Conservation (phyloP, 345 rosid genomes). For the Passiflora organensis region DNA sequence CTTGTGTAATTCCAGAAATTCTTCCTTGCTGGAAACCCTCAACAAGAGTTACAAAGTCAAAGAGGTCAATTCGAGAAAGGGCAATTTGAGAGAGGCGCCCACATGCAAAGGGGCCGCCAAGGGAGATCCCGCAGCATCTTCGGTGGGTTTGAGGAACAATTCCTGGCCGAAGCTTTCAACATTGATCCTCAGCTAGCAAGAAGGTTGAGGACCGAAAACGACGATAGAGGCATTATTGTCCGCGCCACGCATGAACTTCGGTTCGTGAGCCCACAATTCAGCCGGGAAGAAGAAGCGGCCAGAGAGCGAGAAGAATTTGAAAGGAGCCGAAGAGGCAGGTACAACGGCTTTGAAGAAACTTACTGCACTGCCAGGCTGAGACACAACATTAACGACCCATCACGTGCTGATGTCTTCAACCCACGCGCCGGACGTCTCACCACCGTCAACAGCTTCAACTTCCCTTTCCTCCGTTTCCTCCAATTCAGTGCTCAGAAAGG, state of each 20-base stretch:
- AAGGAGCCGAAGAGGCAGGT: neutral
- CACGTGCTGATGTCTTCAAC: conserved; percentile 47
- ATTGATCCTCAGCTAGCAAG: conserved; percentile 41
- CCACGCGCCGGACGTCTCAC: conserved; percentile 60
- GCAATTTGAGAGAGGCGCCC: neutral
- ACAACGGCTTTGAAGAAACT: conserved; percentile 55
- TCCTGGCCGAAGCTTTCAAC: conserved; percentile 40
- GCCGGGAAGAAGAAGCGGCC: conserved; percentile 7
- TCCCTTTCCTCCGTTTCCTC: conserved; percentile 47
- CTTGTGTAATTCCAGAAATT: conserved; percentile 26
- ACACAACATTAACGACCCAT: conserved; percentile 45
- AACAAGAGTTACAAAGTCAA: conserved; percentile 11
- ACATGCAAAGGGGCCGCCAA: neutral
- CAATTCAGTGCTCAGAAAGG: conserved; percentile 54
- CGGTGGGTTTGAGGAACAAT: conserved; percentile 35
- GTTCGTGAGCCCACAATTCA: conserved; percentile 18
- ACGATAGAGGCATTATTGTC: conserved; percentile 53
- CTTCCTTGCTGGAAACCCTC: conserved; percentile 49
- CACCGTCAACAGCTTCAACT: conserved; percentile 42
- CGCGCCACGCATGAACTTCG: conserved; percentile 32
- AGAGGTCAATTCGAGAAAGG: neutral
- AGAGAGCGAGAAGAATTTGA: neutral
- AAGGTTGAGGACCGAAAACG: conserved; percentile 36
- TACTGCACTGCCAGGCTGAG: conserved; percentile 42
- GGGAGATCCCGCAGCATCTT: conserved; percentile 27